These are phyloP conservation scores for Trypanosoma cruzi DNA, from an alignment of 208 protist species.

Conservation along the genomic window DNA sequence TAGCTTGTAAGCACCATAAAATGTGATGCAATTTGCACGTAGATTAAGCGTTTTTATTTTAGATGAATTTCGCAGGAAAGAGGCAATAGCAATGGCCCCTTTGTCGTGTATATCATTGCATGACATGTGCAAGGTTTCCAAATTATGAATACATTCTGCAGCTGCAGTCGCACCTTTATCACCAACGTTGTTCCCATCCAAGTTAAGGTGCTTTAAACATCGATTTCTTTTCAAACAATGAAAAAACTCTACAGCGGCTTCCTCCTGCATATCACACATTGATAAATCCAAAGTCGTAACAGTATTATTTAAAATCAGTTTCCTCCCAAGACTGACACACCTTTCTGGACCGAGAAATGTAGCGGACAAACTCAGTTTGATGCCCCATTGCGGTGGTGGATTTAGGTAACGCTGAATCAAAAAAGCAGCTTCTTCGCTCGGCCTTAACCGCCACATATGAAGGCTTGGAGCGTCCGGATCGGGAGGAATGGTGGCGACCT, in stretches of 20 bases:
- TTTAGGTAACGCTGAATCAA: conserved; percentile 36
- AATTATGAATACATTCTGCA: conserved; percentile 35
- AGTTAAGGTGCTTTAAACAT: conserved; percentile 46
- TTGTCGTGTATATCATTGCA: conserved; percentile 60
- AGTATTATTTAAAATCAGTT: conserved; percentile 51
- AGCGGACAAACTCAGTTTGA: conserved; percentile 47
- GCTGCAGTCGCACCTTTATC: conserved; percentile 55
- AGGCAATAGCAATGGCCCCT: conserved; percentile 37
- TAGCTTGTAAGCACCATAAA: conserved; percentile 41
- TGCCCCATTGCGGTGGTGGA: conserved; percentile 57
- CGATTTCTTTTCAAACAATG: conserved; percentile 39
- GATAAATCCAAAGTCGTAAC: conserved; percentile 58
- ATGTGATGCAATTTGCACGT: conserved; percentile 49
- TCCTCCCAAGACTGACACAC: conserved; percentile 40
- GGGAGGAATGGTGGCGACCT: conserved; percentile 22
- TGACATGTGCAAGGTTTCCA: conserved; percentile 59
- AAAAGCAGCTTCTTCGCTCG: conserved; percentile 52
- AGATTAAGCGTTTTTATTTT: conserved; percentile 61
- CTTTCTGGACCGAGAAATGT: conserved; percentile 49
- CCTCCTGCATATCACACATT: conserved; percentile 56
- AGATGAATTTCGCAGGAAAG: conserved; percentile 29
- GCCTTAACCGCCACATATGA: conserved; percentile 36
- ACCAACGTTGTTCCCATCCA: conserved; percentile 54
- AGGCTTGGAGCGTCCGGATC: conserved; percentile 44
- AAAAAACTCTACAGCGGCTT: conserved; percentile 49